Base-by-base conservation (phyloP, 2,329 filamentous ascomycete species). In the Cercospora berteroae region DNA sequence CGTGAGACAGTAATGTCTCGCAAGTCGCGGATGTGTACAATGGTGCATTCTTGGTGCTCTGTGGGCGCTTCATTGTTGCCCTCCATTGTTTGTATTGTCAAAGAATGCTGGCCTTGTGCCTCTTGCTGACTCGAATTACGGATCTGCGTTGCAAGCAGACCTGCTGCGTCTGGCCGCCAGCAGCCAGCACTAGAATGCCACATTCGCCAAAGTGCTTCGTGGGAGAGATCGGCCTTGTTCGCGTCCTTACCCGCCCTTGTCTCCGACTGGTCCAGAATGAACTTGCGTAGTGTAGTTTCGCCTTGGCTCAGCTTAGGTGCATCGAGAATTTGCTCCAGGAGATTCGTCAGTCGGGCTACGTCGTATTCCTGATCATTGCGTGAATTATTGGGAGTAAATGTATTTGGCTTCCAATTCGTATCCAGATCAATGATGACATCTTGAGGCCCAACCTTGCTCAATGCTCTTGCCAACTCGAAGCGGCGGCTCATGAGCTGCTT, bases 21-120 rank as follows among this genome's bases (percentile, higher is more conserved):
- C 74, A 93, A 91, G 77, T 98, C 92, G 76, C 81, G 73, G 92
- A 92, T 44, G 96, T 83, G 66, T 5, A 98, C 89, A 7, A 93
- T 84, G 25, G 83, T 84, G 50, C 60, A 50, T 36, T 56, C 29
- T 29, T 48, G 8, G 12, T 52, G 36, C 10, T 42, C 48, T 13
- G 4, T 12, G 5, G 50, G 4, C 23, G 60, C 12, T 56, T 39
- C 60, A n/a, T 36, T 76, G 65, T 63, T 63, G 63, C 68, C 29
- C 2, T 39, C 29, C 25, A 20, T 55, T 16, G 60, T 27, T 48
- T 52, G n/a, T 6, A 62, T 3, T 33, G 16, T 23, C 27, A 62
- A 33, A 16, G 60, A 33, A 33, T 42, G 10, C 42, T 27, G 27
- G 1, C 50, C 29, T n/a, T 25, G n/a, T 16, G 20, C 4, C 25